These are phyloP conservation scores for Fraxinus velutina DNA, from an alignment of 305 asterid species.

Conservation along the genomic window DNA sequence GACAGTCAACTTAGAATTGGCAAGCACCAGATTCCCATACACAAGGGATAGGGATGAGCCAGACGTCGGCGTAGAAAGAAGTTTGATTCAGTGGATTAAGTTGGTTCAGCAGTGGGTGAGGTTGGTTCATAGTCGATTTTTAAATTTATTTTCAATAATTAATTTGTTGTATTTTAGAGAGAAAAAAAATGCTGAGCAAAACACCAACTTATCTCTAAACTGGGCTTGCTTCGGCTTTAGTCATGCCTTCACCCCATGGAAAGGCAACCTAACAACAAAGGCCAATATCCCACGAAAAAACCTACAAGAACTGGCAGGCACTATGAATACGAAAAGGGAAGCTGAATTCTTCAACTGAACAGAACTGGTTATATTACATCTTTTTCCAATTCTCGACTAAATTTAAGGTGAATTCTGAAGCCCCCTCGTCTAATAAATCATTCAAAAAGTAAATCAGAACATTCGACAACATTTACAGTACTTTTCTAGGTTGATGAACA, in stretches of 20 bases:
- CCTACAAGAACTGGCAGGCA: background rate
- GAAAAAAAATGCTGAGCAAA: background rate
- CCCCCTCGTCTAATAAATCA: slow-evolving; percentile 17
- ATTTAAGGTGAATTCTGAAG: slow-evolving; percentile 4
- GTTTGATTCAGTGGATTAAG: no score
- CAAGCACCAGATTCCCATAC: no score
- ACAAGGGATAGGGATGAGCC: no score
- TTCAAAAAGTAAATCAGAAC: slow-evolving; percentile 20
- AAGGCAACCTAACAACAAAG: background rate
- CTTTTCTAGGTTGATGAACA: slow-evolving; percentile 8
- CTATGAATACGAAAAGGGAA: slow-evolving; percentile 4
- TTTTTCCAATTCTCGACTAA: slow-evolving; percentile 2
- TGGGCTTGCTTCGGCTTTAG: background rate
- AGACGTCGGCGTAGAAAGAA: no score
- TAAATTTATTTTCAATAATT: background rate
- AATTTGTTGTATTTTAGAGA: background rate
- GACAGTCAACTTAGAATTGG: background rate
- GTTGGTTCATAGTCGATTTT: no score
- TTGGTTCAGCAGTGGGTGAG: no score
- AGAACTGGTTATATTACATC: background rate
- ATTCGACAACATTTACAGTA: slow-evolving; percentile 27
- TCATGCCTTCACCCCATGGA: background rate
- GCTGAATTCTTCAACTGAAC: slow-evolving; percentile 20
- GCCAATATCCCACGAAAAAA: background rate
- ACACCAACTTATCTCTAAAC: background rate